Evolutionary conservation across 352 stramenopile genomes (phyloP), one percentile per base, ranked within the genome.

Genomic region (Proteromonas lacertae): DNA sequence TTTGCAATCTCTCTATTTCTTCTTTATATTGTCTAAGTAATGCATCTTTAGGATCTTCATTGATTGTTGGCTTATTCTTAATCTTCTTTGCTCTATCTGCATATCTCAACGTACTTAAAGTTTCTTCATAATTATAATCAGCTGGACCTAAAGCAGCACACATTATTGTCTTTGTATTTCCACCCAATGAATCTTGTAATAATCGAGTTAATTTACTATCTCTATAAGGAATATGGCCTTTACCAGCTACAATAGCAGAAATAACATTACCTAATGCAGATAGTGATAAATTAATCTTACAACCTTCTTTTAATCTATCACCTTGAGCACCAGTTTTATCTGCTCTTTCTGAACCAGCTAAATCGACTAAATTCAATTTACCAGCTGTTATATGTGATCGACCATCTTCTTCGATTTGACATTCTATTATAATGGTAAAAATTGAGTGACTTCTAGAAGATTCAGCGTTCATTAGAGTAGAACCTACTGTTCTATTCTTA

Each of bases 11-110:
- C 19, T 38, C 32, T 4, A 38, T 38, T 17, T 38, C 32, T 13
- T 7, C 32, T n/a, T 38, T 38, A 29, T 29, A 38, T 50, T 93
- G 73, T 16, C 74, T 62, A 22, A 95, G 74, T 68, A 91, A 90
- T n/a, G 77, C 68, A 47, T 93, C 80, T 45, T 95, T 93, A 0
- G 77, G 74, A 47, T 96, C 83, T 49, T 93, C 76, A 50, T 96
- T 96, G 29, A 95, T 81, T 38, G 90, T 81, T 4, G 84, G 78
- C 37, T 81, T 83, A 52, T 95, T 95, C 46, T 93, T 90, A 49
- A 96, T 96, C 46, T 96, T 96, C 57, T 98, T 98, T 25, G 88
- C 87, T 13, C 86, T 70, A 32, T 59, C 59, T 10, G 55, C 55
- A 45, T 60, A 55, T 30, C 42, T 52, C 20, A 99, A 61, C 34